A percentile compares a stretch with the other conserved stretches of the same genome.
These are phyloP conservation scores for Dipteronia dyeriana DNA, from an alignment of 345 rosid species.

Conservation along the genomic window DNA sequence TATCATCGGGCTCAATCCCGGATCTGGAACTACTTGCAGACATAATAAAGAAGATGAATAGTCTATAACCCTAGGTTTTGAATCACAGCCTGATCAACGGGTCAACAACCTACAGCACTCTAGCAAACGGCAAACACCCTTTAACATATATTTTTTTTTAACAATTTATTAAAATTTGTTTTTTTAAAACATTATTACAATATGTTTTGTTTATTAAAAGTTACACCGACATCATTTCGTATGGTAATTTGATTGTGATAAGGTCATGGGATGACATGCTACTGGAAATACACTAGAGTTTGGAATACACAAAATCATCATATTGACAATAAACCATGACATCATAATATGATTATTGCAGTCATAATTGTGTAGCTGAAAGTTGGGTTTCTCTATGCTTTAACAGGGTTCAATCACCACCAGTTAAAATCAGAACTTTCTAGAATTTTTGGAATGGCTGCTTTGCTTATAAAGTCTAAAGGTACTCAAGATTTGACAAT, in stretches of 20 bases:
- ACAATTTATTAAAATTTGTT: too few species aligned
- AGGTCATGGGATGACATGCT: neutral
- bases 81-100: too few species aligned
- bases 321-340: neutral
- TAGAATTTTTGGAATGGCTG: slow-evolving; percentile 89
- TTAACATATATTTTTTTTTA: too few species aligned
- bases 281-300: neutral
- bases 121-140: too few species aligned
- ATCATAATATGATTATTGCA: neutral
- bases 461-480: slow-evolving; percentile 81
- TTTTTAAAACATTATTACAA: too few species aligned
- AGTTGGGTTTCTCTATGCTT: slow-evolving; percentile 9
- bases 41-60: too few species aligned
- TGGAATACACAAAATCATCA: neutral
- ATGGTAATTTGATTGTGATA: neutral
- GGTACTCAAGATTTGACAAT: slow-evolving; percentile 40
- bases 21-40: too few species aligned
- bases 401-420: slow-evolving; percentile 74
- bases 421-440: slow-evolving; percentile 47
- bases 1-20: too few species aligned
- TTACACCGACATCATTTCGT: neutral
- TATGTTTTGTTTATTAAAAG: too few species aligned
- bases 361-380: neutral
- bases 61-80: too few species aligned
- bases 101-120: too few species aligned